Conservation (phyloP, 805 yeast genomes). For the Blastobotrys attinorum region DNA sequence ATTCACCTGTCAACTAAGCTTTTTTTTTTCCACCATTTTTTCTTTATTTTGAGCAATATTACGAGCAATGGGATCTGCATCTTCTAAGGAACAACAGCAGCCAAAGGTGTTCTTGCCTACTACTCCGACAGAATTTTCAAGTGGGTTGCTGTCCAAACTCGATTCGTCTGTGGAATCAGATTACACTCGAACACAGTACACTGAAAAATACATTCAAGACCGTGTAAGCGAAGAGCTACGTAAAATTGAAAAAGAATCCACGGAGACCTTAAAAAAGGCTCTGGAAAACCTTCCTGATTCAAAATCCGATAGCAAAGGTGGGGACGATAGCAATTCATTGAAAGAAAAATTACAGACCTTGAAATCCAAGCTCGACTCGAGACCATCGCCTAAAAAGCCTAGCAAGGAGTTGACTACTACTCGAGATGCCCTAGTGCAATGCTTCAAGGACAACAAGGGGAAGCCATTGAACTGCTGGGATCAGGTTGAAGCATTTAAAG, state of each 20-base stretch:
- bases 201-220: slow-evolving; percentile 29
- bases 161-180: slow-evolving; percentile 26
- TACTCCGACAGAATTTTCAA: slow-evolving; percentile 28
- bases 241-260: slow-evolving; percentile 25
- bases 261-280: slow-evolving; percentile 20
- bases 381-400: slow-evolving; percentile 26
- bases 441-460: slow-evolving; percentile 24
- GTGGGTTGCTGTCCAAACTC: slow-evolving; percentile 24
- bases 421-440: slow-evolving; percentile 24
- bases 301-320: slow-evolving; percentile 14
- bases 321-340: slow-evolving; percentile 17
- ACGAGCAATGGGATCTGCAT: slow-evolving; percentile 2
- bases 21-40: too few relatives aligned
- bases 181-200: slow-evolving; percentile 28
- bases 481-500: slow-evolving; percentile 23
- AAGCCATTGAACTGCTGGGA: slow-evolving; percentile 28
- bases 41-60: too few relatives aligned
- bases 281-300: slow-evolving; percentile 6
- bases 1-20: too few relatives aligned
- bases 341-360: slow-evolving; percentile 24
- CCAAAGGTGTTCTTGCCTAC: slow-evolving; percentile 26
- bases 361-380: slow-evolving; percentile 22
- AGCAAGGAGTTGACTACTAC: slow-evolving; percentile 22
- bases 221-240: slow-evolving; percentile 27
- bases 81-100: slow-evolving; percentile 1